phyloP scores from a whole-genome alignment of 768 basidiomycete genomes.

The Hebeloma cylindrosporum region DNA sequence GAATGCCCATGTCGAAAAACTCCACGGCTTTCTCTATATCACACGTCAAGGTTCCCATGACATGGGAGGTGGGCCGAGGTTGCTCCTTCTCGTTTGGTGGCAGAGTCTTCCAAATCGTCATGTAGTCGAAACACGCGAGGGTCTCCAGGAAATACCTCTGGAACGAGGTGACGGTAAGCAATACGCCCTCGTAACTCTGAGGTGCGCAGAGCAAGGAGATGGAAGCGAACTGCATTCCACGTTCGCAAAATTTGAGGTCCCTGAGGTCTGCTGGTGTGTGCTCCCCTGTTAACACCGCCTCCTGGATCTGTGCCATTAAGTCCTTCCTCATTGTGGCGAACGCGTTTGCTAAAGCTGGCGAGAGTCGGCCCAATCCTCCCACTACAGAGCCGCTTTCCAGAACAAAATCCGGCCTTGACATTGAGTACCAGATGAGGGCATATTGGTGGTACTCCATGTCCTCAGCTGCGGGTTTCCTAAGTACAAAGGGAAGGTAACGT shows the following conservation, averaged over 20 bases:
- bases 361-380: not conserved
- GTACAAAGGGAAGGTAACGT: constrained; percentile 7
- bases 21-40: not conserved
- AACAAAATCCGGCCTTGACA: not conserved
- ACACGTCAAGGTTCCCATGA: constrained; percentile 2
- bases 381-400: not conserved
- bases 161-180: constrained; percentile 2
- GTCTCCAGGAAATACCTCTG: constrained; percentile 6
- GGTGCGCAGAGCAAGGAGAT: not conserved
- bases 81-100: not conserved
- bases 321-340: not conserved
- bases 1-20: no score
- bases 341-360: not conserved
- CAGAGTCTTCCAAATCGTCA: not conserved
- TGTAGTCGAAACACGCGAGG: constrained; percentile 2
- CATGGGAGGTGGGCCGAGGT: not conserved
- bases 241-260: not conserved
- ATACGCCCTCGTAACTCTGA: not conserved
- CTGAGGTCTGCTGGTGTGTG: not conserved
- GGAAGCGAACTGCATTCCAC: not conserved
- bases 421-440: constrained; percentile 5
- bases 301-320: not conserved
- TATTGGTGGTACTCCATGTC: not conserved
- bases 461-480: not conserved
- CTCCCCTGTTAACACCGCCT: not conserved